Percentiles rank a stretch among this genome's conserved stretches.
Evolutionary conservation across 164 flowering plant species (phyloP).

Genomic region (Vitis cinerea): DNA sequence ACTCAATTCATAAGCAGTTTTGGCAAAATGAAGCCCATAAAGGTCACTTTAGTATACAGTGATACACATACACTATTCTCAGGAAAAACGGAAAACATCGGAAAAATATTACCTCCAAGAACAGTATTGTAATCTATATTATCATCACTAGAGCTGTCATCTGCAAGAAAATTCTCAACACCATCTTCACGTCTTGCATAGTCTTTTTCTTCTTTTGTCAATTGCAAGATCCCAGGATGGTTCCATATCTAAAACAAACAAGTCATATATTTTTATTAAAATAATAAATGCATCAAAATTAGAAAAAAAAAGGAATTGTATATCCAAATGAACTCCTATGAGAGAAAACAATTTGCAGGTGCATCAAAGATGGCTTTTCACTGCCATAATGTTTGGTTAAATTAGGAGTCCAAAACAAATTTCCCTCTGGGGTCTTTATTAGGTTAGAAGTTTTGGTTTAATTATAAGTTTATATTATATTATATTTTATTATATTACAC

Average conservation of each 20-base stretch:
- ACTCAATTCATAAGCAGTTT: too few species aligned
- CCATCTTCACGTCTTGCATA: slow-evolving; percentile 56
- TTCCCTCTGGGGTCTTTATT: too few species aligned
- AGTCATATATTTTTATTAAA: not conserved
- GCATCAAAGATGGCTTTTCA: too few species aligned
- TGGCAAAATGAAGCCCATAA: too few species aligned
- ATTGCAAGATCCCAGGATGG: slow-evolving; percentile 93
- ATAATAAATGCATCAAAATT: not conserved
- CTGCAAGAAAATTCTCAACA: slow-evolving; percentile 69
- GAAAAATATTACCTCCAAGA: slow-evolving; percentile 51
- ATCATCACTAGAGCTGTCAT: slow-evolving; percentile 92
- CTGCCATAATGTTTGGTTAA: too few species aligned
- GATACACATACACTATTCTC: not conserved
- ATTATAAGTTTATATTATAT: too few species aligned
- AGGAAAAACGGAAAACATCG: not conserved
- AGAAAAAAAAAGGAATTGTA: not conserved
- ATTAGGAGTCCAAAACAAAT: too few species aligned
- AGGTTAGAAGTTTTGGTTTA: too few species aligned
- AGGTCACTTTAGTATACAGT: not conserved
- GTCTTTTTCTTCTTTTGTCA: slow-evolving; percentile 66
- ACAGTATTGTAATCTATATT: slow-evolving; percentile 56
- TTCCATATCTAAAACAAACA: slow-evolving; percentile 78
- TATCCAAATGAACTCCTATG: too few species aligned
- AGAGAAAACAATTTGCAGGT: too few species aligned
- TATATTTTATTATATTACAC: too few species aligned